phyloP scores from a whole-genome alignment of 2,329 filamentous ascomycete genomes.

The Pseudogymnoascus sp. region DNA sequence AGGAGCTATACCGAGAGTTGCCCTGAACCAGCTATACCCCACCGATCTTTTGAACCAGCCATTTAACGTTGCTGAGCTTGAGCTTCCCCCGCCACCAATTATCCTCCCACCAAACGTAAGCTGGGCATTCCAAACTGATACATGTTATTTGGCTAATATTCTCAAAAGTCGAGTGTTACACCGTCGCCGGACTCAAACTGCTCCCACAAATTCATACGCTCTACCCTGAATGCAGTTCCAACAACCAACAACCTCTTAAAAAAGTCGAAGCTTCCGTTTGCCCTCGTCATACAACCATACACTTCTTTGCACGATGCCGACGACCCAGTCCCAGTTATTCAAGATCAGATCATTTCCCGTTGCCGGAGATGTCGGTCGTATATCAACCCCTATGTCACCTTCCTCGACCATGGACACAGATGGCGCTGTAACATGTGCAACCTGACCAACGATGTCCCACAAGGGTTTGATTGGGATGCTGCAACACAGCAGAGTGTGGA shows the following conservation, averaged over 20 bases:
- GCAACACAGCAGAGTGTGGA: constrained; percentile 85
- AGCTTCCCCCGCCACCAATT: constrained; percentile 83
- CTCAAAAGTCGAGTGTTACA: constrained; percentile 69
- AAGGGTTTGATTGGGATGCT: constrained; percentile 97
- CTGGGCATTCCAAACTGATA: constrained; percentile 19
- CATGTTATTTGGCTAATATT: constrained; percentile 32
- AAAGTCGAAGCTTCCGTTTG: constrained; percentile 93
- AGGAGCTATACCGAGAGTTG: constrained; percentile 41
- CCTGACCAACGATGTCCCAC: constrained; percentile 96
- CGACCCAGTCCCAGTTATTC: constrained; percentile 81
- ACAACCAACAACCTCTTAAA: constrained; percentile 89
- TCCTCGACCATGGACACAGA: constrained; percentile 91
- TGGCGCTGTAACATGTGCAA: constrained; percentile 99
- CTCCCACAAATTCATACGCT: constrained; percentile 86
- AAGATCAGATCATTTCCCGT: constrained; percentile 94
- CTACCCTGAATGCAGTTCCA: constrained; percentile 87
- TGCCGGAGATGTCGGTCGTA: constrained; percentile 94
- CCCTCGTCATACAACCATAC: constrained; percentile 93
- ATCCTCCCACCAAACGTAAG: constrained; percentile 86
- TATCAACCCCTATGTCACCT: constrained; percentile 95
- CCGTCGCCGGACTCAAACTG: constrained; percentile 88
- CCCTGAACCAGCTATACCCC: constrained; percentile 81
- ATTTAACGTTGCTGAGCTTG: constrained; percentile 88
- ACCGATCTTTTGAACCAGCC: constrained; percentile 88
- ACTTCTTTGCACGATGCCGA: constrained; percentile 86